Evolutionary conservation across 1,284 basidiomycete species (phyloP).

Genomic region (Apiotrichum sp.): DNA sequence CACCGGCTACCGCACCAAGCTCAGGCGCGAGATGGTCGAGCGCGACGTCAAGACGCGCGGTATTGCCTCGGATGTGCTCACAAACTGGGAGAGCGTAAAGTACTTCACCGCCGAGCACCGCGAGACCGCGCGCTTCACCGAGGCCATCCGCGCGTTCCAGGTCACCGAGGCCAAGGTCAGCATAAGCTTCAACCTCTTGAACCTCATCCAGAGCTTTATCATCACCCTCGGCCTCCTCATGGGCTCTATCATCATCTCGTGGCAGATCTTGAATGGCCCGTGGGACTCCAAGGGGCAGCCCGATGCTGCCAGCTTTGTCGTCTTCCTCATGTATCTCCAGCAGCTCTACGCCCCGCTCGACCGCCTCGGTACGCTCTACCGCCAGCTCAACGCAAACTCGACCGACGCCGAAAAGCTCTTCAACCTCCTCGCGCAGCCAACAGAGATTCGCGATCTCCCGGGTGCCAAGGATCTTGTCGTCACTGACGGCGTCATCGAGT

Average conservation of each 20-base stretch:
- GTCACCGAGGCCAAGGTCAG: conserved; percentile 85
- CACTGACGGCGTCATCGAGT: conserved; percentile 79
- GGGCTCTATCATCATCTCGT: conserved; percentile 90
- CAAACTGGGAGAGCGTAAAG: conserved; percentile 99
- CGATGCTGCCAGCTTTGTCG: conserved; percentile 92
- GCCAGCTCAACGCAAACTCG: conserved; percentile 85
- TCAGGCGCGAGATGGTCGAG: conserved; percentile 85
- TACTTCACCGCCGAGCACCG: conserved; percentile 90
- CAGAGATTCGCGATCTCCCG: conserved; percentile 65
- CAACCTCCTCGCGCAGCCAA: conserved; percentile 79
- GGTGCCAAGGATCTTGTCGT: conserved; percentile 65
- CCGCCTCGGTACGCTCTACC: conserved; percentile 90
- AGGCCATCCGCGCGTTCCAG: conserved; percentile 79
- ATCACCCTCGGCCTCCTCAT: conserved; percentile 82
- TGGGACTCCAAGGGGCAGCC: conserved; percentile 48
- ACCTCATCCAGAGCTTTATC: conserved; percentile 90
- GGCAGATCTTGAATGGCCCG: conserved; percentile 76
- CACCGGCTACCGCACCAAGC: conserved; percentile 71
- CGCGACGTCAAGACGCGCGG: conserved; percentile 93
- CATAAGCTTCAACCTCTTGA: conserved; percentile 82
- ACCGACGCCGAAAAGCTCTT: conserved; percentile 95
- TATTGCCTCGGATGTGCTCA: conserved; percentile 88
- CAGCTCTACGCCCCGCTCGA: conserved; percentile 91
- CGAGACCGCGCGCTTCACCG: conserved; percentile 82
- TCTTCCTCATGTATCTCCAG: conserved; percentile 96